Conservation (phyloP, 2,329 filamentous ascomycete genomes). For the Neopestalotiopsis sp. region DNA sequence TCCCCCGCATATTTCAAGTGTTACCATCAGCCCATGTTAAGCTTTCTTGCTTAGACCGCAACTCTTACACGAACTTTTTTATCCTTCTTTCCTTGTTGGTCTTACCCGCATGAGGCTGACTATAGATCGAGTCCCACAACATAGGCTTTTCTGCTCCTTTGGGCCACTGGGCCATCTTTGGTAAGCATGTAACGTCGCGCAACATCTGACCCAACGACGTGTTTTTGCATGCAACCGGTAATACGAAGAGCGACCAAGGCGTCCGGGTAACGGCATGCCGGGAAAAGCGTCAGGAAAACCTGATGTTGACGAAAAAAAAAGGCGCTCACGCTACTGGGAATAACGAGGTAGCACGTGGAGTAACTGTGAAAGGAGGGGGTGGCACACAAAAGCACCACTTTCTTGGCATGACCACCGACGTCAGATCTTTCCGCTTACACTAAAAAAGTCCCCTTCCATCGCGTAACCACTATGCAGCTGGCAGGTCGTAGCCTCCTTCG, state of each 20-base stretch:
- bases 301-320: background rate
- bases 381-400: background rate
- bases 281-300: background rate
- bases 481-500: no score
- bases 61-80: background rate
- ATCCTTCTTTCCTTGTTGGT: background rate
- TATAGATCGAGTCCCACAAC: background rate
- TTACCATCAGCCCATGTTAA: background rate
- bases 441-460: no score
- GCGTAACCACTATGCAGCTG: no score
- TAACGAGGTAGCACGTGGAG: background rate
- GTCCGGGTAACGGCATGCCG: background rate
- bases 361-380: background rate
- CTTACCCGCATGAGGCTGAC: background rate
- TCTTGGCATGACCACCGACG: background rate
- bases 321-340: background rate
- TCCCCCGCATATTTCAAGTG: background rate
- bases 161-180: background rate
- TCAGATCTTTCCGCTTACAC: background rate
- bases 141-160: background rate
- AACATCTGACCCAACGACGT: background rate
- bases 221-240: background rate
- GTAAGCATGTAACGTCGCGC: background rate
- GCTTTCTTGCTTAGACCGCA: background rate
- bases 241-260: background rate